A percentile compares a stretch with the other conserved stretches of the same genome.
These are phyloP conservation scores for Suhomyces prunicola DNA, from an alignment of 805 yeast species.

Conservation along the genomic window DNA sequence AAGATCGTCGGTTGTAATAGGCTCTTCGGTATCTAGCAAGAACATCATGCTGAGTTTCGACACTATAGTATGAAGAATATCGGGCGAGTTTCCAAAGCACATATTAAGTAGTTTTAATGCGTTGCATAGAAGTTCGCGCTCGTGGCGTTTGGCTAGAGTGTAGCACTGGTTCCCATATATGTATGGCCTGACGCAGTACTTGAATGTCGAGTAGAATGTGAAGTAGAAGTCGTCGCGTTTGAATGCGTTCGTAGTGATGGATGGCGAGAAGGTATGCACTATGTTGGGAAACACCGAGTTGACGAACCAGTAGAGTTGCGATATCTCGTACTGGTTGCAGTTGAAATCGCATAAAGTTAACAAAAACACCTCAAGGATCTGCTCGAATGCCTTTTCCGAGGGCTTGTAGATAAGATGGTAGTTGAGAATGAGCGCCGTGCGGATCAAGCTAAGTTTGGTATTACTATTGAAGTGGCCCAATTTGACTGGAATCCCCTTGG, in stretches of 20 bases:
- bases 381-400: neutral
- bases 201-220: neutral
- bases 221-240: conserved; percentile 1
- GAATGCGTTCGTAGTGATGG: neutral
- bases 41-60: neutral
- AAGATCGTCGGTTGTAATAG: neutral
- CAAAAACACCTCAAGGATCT: conserved; percentile 11
- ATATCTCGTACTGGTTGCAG: conserved; percentile 16
- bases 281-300: conserved; percentile 13
- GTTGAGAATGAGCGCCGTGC: conserved; percentile 18
- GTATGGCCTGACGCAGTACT: conserved; percentile 1
- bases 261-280: neutral
- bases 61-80: neutral
- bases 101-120: conserved; percentile 13
- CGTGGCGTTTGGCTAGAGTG: conserved; percentile 5
- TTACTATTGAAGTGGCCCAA: conserved; percentile 19
- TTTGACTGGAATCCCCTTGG: conserved; percentile 14
- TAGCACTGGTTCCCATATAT: conserved; percentile 5
- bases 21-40: neutral
- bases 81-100: neutral
- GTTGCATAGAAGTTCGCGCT: conserved; percentile 22
- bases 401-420: neutral
- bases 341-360: conserved; percentile 28
- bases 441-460: conserved; percentile 11
- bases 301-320: conserved; percentile 13